Evolutionary conservation across 345 rosid species (phyloP), one percentile per base, ranked within the genome.

Genomic region (Arabis hirsuta): DNA sequence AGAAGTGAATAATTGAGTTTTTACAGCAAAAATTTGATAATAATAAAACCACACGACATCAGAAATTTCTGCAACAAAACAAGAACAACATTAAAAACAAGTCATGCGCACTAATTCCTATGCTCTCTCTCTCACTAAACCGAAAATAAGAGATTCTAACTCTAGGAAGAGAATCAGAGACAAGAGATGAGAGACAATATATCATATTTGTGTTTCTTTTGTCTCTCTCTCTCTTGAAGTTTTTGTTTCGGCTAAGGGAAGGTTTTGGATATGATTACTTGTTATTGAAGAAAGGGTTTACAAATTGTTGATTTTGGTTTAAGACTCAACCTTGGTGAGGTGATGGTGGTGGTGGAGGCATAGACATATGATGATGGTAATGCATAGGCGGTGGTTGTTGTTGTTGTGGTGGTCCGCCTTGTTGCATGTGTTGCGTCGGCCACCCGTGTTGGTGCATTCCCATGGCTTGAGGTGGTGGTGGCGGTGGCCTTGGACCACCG

Each of bases 401-500:
- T 3, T 84, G 83, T 8, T 83, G 83, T 6, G 85, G 90, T 36
- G 41, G 41, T 36, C 67, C 66, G 24, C 70, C 71, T 52, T 45
- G 70, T 48, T 63, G 59, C 63, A 58, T 58, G 41, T 78, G 81
- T 56, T 79, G 97, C 24, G 89, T 92, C 24, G 84, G 89, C 75
- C 81, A 85, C 71, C 90, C 66, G 31, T 80, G 92, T 71, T 83
- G 88, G 24, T 79, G 95, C 89, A 90, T 86, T 56, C 88, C 93
- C 91, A 90, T 84, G 56, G 79, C 90, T 77, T 81, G 96, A 39
- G 92, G 96, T 24, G 90, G 97, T 0, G 90, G 92, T 29, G 88
- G 97, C 0, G 88, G 87, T 12, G 84, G 91, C 58, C 91, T 87
- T 47, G 57, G 78, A 60, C 82, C 73, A 59, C 60, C 74, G 5